Evolutionary conservation across 768 basidiomycete species (phyloP).

Genomic region (Pulveroboletus sp.): DNA sequence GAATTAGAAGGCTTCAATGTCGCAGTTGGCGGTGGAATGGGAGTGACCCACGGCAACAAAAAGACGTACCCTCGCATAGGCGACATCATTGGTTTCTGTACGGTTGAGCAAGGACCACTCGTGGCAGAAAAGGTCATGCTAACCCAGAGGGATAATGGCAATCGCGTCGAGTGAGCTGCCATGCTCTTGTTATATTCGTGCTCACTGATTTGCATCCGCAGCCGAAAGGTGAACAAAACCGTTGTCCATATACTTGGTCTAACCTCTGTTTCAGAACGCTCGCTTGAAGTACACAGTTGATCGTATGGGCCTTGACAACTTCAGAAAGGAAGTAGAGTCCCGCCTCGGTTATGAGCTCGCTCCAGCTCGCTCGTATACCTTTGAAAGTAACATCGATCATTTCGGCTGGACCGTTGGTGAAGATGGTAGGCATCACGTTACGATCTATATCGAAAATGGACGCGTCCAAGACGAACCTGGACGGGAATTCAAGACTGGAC

Average conservation of each 20-base stretch:
- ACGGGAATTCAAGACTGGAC: constrained; percentile 86
- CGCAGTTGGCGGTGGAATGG: constrained; percentile 94
- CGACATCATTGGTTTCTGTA: constrained; percentile 90
- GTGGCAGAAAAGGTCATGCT: constrained; percentile 94
- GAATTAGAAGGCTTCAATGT: constrained; percentile 93
- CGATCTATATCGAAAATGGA: constrained; percentile 95
- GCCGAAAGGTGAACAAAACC: constrained; percentile 51
- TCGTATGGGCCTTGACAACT: constrained; percentile 84
- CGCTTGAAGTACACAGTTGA: constrained; percentile 97
- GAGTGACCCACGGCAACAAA: constrained; percentile 98
- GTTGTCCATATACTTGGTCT: not conserved
- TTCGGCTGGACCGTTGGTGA: constrained; percentile 90
- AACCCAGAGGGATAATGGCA: constrained; percentile 93
- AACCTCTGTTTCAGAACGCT: constrained; percentile 54
- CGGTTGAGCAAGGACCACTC: constrained; percentile 75
- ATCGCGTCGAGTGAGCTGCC: constrained; percentile 79
- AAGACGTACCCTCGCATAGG: constrained; percentile 95
- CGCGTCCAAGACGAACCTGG: constrained; percentile 94
- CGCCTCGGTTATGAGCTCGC: constrained; percentile 76
- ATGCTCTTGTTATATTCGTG: not conserved
- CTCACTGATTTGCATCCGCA: constrained; percentile 21
- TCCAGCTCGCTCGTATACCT: constrained; percentile 73
- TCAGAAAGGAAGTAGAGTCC: constrained; percentile 88
- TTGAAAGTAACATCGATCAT: constrained; percentile 89
- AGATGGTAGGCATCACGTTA: constrained; percentile 89